Base-by-base conservation (phyloP, 768 basidiomycete species). In the Psilocybe tampanensis region DNA sequence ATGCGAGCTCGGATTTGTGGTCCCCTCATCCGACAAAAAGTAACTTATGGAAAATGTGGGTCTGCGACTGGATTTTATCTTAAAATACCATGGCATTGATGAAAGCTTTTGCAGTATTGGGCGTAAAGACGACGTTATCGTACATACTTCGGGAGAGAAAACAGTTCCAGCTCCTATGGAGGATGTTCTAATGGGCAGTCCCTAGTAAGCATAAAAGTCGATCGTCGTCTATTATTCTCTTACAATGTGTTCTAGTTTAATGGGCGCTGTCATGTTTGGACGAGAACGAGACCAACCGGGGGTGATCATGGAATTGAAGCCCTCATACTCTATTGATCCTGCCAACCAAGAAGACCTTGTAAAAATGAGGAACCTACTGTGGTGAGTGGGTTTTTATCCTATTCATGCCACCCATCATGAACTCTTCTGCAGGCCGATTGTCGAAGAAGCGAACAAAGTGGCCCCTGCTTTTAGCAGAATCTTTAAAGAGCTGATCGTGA, bases 401-500 rank as follows among this genome's bases (percentile, higher is more conserved):
- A 8, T 24, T 8, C n/a, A 7, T 3, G 19, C 2, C 9, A 22
- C 15, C 11, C 24, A 23, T 29, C 24, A 3, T 6, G 24, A 29
- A n/a, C 17, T 24, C 18, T 39, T 33, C 47, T 19, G 5, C 47
- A 79, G 76, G 76, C 70, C 66, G 2, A 58, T 67, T 5, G 69
- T 80, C 3, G 77, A 80, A 42, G 74, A 79, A 26, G 79, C 79
- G 4, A 83, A 82, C 62, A 68, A 66, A 54, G 65, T 69, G 17
- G 72, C 73, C 7, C 81, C 82, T 0, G 54, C 69, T 0, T 80
- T 75, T 55, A 78, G 76, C 54, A 70, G 75, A 21, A 73, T 82
- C 11, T 82, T 80, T 65, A 80, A 80, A 52, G 79, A 85, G 62
- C 78, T 84, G 76, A 78, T 85, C 39, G 47, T 84, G 43, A 70